Conservation (phyloP, 2,329 filamentous ascomycete species). For the Chaetomium sp. region DNA sequence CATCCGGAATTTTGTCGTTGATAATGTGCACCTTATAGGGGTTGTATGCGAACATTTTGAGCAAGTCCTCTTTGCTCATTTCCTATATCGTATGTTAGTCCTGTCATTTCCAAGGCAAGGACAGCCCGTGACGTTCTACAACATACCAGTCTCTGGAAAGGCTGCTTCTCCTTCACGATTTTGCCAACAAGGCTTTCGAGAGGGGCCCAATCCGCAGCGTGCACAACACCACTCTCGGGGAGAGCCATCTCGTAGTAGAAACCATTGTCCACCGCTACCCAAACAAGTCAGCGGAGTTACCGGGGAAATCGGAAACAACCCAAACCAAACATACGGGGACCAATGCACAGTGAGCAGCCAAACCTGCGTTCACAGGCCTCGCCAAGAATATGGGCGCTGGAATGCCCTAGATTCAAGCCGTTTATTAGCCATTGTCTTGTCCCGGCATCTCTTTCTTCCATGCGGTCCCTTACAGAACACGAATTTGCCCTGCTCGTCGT, state of each 20-base stretch:
- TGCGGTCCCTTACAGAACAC: constrained; percentile 62
- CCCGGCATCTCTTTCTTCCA: not conserved
- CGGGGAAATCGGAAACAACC: not conserved
- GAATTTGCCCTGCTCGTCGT: constrained; percentile 66
- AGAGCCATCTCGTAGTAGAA: constrained; percentile 86
- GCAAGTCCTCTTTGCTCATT: constrained; percentile 81
- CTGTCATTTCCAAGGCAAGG: too few species aligned
- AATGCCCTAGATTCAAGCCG: constrained; percentile 51
- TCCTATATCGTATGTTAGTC: constrained; percentile 26
- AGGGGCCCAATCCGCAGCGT: constrained; percentile 73
- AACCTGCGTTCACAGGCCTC: constrained; percentile 88
- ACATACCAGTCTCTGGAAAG: constrained; percentile 71
- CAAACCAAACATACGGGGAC: constrained; percentile 49
- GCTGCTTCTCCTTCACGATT: constrained; percentile 94
- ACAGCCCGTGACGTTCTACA: not conserved
- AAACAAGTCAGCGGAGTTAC: constrained; percentile 65
- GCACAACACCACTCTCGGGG: constrained; percentile 62
- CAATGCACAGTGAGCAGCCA: constrained; percentile 74
- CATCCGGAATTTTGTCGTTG: constrained; percentile 81
- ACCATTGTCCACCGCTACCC: constrained; percentile 61
- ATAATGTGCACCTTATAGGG: constrained; percentile 99
- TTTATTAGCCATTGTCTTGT: not conserved
- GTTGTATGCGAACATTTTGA: constrained; percentile 97
- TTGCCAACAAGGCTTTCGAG: constrained; percentile 73
- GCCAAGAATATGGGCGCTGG: constrained; percentile 89